phyloP scores from a whole-genome alignment of 2,329 filamentous ascomycete genomes.

The Stachybotrys elegans region DNA sequence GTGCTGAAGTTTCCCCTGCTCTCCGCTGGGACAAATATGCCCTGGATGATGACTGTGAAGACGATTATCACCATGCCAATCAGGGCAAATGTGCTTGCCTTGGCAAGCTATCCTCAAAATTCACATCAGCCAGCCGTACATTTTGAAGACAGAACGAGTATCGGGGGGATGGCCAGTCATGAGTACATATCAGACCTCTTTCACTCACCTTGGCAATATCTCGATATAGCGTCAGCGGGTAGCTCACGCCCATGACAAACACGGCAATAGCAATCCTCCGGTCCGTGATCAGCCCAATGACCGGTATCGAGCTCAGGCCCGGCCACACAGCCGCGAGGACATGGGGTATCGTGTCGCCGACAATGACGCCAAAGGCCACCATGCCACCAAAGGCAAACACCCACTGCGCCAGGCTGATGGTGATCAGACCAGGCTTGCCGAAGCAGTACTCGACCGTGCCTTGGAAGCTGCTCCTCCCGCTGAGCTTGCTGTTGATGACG shows the following conservation, averaged over 20 bases:
- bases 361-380: slow-evolving; percentile 96
- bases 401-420: slow-evolving; percentile 90
- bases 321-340: slow-evolving; percentile 83
- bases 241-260: slow-evolving; percentile 81
- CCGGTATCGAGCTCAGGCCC: slow-evolving; percentile 62
- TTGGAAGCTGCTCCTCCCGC: slow-evolving; percentile 90
- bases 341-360: slow-evolving; percentile 92
- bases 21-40: slow-evolving; percentile 66
- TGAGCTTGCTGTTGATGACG: slow-evolving; percentile 95
- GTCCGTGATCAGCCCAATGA: slow-evolving; percentile 78
- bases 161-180: too few relatives aligned
- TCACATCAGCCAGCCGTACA: slow-evolving; percentile 9
- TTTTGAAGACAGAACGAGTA: too few relatives aligned
- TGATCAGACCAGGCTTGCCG: slow-evolving; percentile 78
- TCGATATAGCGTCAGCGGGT: slow-evolving; percentile 85
- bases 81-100: slow-evolving; percentile 88
- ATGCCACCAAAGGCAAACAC: slow-evolving; percentile 98
- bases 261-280: slow-evolving; percentile 81
- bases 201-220: slow-evolving; percentile 85
- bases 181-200: too few relatives aligned
- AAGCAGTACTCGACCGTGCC: slow-evolving; percentile 95
- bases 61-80: slow-evolving; percentile 92
- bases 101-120: slow-evolving; percentile 65
- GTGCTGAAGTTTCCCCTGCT: slow-evolving; percentile 66
- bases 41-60: slow-evolving; percentile 80